These are phyloP conservation scores for Meripilus lineatus DNA, from an alignment of 1,284 basidiomycete genomes.

Conservation along the genomic window DNA sequence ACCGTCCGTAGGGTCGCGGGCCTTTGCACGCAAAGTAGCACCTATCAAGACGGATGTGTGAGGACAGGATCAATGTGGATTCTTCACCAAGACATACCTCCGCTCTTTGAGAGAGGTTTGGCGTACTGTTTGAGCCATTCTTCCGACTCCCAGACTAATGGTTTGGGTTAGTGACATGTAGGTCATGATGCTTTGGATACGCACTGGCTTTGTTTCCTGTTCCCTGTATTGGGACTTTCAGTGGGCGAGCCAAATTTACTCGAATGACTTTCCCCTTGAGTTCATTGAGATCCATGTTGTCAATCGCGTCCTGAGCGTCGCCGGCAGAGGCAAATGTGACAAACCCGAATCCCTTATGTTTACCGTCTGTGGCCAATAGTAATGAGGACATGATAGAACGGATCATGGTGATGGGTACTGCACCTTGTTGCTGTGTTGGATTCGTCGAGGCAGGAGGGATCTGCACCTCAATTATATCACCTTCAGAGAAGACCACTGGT, in stretches of 20 bases:
- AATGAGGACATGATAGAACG: slow-evolving; percentile 7
- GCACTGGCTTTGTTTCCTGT: slow-evolving; percentile 70
- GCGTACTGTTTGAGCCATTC: slow-evolving; percentile 75
- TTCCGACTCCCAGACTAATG: slow-evolving; percentile 78
- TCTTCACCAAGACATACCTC: slow-evolving; percentile 42
- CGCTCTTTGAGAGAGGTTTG: slow-evolving; percentile 66
- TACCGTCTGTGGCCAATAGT: slow-evolving; percentile 42
- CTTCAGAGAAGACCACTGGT: slow-evolving; percentile 30
- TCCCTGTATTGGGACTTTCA: slow-evolving; percentile 60
- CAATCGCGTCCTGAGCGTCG: slow-evolving; percentile 82
- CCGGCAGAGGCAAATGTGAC: slow-evolving; percentile 70
- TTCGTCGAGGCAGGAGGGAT: slow-evolving; percentile 65
- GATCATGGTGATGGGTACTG: slow-evolving; percentile 6
- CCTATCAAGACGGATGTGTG: slow-evolving; percentile 34
- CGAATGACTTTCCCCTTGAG: slow-evolving; percentile 68
- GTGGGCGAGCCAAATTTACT: slow-evolving; percentile 72
- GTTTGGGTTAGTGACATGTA: slow-evolving; percentile 7
- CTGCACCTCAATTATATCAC: slow-evolving; percentile 79
- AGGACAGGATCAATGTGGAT: slow-evolving; percentile 9
- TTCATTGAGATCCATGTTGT: slow-evolving; percentile 87
- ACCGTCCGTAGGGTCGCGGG: slow-evolving; percentile 29
- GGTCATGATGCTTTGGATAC: slow-evolving; percentile 24
- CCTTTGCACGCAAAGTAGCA: slow-evolving; percentile 39
- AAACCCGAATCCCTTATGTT: slow-evolving; percentile 81
- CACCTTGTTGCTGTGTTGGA: slow-evolving; percentile 49